Conservation (phyloP, 1,139 yeast genomes). For the Arxiozyma heterogenica region DNA sequence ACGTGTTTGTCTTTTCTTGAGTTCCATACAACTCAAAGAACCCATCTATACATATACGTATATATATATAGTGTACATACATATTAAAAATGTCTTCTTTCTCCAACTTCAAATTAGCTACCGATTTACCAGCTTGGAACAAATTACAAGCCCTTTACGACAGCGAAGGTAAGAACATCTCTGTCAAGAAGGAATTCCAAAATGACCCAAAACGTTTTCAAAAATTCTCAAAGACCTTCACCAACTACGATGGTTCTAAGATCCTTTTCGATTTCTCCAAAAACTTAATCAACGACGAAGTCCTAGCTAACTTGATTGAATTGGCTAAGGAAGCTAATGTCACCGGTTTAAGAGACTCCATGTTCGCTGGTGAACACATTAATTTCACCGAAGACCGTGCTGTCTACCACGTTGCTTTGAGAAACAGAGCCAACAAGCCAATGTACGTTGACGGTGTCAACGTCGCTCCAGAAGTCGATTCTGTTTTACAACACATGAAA, state of each 20-base stretch:
- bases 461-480: slow-evolving; percentile 83
- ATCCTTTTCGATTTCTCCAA: slow-evolving; percentile 91
- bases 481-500: slow-evolving; percentile 89
- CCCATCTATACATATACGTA: neutral
- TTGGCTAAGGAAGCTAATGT: slow-evolving; percentile 89
- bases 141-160: slow-evolving; percentile 64
- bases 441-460: slow-evolving; percentile 85
- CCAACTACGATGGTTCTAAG: slow-evolving; percentile 77
- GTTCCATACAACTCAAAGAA: neutral
- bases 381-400: slow-evolving; percentile 95
- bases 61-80: too few species aligned
- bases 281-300: slow-evolving; percentile 82
- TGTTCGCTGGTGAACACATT: slow-evolving; percentile 90
- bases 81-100: slow-evolving; percentile 22
- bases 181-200: slow-evolving; percentile 68
- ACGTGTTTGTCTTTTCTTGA: neutral
- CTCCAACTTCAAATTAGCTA: slow-evolving; percentile 53
- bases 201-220: slow-evolving; percentile 66
- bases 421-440: slow-evolving; percentile 76
- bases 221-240: slow-evolving; percentile 67
- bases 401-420: slow-evolving; percentile 89
- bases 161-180: slow-evolving; percentile 54
- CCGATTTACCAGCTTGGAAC: slow-evolving; percentile 80
- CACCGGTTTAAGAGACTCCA: slow-evolving; percentile 75
- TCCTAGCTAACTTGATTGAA: slow-evolving; percentile 53